These are phyloP conservation scores for Ustilago crameri DNA, from an alignment of 1,284 basidiomycete genomes.

Conservation along the genomic window DNA sequence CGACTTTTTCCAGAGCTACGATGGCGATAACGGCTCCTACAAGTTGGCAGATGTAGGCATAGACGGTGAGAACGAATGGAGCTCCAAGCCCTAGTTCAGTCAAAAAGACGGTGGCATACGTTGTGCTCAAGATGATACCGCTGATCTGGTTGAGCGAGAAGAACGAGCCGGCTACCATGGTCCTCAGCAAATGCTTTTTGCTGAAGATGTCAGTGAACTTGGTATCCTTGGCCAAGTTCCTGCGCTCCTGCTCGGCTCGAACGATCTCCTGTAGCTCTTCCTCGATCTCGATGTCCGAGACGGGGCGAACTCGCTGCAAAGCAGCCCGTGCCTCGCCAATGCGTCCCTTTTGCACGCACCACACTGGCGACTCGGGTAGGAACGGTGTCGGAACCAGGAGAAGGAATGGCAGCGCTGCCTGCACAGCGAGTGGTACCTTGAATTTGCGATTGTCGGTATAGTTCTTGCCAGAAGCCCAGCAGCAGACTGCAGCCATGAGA, in stretches of 20 bases:
- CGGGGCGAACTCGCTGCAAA: slow-evolving; percentile 41
- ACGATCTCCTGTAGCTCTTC: slow-evolving; percentile 46
- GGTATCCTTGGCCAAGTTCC: slow-evolving; percentile 35
- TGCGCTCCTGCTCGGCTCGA: slow-evolving; percentile 51
- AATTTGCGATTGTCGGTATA: slow-evolving; percentile 37
- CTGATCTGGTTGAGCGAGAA: slow-evolving; percentile 60
- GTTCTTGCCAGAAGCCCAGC: slow-evolving; percentile 40
- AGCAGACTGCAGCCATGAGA: slow-evolving; percentile 49
- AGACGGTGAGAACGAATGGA: slow-evolving; percentile 54
- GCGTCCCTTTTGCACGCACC: slow-evolving; percentile 54
- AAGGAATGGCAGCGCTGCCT: slow-evolving; percentile 45
- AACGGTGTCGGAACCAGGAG: slow-evolving; percentile 44
- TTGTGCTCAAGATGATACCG: slow-evolving; percentile 58
- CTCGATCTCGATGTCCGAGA: slow-evolving; percentile 46
- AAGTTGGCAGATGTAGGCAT: slow-evolving; percentile 49
- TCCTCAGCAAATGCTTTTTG: slow-evolving; percentile 46
- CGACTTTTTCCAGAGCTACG: slow-evolving; percentile 53
- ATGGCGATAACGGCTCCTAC: slow-evolving; percentile 50
- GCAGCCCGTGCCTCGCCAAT: slow-evolving; percentile 46
- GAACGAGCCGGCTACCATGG: slow-evolving; percentile 55
- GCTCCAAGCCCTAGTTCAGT: slow-evolving; percentile 49
- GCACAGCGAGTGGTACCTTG: slow-evolving; percentile 52
- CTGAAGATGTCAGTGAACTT: slow-evolving; percentile 55
- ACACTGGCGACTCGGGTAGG: slow-evolving; percentile 51
- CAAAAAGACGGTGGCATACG: slow-evolving; percentile 56